These are phyloP conservation scores for Fusarium xylarioides DNA, from an alignment of 2,329 filamentous ascomycete genomes.

Conservation along the genomic window DNA sequence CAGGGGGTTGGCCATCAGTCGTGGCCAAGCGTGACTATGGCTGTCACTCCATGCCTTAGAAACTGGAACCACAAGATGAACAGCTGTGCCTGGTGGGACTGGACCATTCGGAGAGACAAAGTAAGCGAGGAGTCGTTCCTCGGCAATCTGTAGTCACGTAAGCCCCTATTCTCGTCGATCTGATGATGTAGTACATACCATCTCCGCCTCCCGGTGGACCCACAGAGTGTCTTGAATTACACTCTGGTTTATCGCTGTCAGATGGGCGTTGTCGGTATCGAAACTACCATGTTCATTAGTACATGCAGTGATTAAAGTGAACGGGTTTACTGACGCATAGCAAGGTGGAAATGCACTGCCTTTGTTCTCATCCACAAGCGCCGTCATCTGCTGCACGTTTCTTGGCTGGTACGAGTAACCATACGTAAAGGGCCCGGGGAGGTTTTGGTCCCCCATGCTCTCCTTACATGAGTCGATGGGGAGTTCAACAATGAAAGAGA, in stretches of 20 bases:
- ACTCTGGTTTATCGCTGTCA: constrained; percentile 6
- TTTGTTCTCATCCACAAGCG: neutral
- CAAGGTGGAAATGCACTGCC: neutral
- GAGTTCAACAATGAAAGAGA: neutral
- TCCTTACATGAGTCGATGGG: neutral
- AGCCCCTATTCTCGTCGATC: no score
- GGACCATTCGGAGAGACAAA: neutral
- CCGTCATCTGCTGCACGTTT: neutral
- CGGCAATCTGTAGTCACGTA: neutral
- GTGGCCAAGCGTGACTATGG: neutral
- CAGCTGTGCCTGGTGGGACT: no score
- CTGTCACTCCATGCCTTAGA: neutral
- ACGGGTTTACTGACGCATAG: neutral
- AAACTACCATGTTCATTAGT: neutral
- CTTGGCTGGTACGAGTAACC: neutral
- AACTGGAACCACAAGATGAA: no score
- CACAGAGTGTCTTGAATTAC: constrained; percentile 20
- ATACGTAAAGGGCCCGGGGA: neutral
- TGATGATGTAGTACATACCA: neutral
- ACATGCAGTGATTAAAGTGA: neutral
- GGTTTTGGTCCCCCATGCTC: neutral
- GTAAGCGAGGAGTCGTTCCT: neutral
- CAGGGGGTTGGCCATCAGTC: neutral
- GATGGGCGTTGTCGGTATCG: neutral
- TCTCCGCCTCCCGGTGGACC: neutral